Conservation (phyloP, 176 grass and related monocot genomes). For the Bothriochloa decipiens region DNA sequence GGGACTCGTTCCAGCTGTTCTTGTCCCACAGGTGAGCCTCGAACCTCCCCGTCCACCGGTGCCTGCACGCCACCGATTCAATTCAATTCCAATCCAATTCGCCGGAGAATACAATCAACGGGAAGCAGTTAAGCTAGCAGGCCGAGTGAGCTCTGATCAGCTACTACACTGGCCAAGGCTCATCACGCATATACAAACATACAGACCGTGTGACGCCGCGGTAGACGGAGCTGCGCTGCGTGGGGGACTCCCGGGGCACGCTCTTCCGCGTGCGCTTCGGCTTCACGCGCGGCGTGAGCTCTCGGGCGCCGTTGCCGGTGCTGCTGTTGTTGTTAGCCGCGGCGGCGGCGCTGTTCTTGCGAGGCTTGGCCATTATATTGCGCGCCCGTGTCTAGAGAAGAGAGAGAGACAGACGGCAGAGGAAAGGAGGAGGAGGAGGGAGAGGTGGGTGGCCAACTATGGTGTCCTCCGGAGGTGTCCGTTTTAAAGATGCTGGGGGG, state of each 20-base stretch:
- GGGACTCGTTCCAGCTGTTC: constrained; percentile 88
- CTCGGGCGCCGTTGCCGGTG: background rate
- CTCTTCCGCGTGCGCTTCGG: constrained; percentile 81
- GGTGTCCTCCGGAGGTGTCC: constrained; percentile 7
- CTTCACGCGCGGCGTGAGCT: constrained; percentile 42
- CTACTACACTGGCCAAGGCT: too few species aligned
- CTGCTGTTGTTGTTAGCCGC: background rate
- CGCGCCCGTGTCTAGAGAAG: background rate
- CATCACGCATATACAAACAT: too few species aligned
- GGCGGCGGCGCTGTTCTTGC: constrained; percentile 36
- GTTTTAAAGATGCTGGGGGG: constrained; percentile 43
- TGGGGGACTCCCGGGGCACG: constrained; percentile 65
- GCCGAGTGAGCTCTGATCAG: background rate
- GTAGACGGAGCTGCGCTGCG: constrained; percentile 85
- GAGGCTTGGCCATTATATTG: constrained; percentile 47
- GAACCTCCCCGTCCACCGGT: constrained; percentile 89
- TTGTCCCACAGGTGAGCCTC: constrained; percentile 99
- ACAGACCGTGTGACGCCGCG: constrained; percentile 81
- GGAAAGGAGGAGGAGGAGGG: background rate
- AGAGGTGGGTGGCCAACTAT: constrained; percentile 52
- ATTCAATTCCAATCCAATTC: background rate
- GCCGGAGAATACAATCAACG: background rate
- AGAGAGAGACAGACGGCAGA: background rate
- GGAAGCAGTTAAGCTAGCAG: background rate
- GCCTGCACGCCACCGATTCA: constrained; percentile 41